A percentile compares a stretch with the other conserved stretches of the same genome.
Conservation (phyloP, 2,329 filamentous ascomycete species). For the Cladosporium austrohemisphaericum region DNA sequence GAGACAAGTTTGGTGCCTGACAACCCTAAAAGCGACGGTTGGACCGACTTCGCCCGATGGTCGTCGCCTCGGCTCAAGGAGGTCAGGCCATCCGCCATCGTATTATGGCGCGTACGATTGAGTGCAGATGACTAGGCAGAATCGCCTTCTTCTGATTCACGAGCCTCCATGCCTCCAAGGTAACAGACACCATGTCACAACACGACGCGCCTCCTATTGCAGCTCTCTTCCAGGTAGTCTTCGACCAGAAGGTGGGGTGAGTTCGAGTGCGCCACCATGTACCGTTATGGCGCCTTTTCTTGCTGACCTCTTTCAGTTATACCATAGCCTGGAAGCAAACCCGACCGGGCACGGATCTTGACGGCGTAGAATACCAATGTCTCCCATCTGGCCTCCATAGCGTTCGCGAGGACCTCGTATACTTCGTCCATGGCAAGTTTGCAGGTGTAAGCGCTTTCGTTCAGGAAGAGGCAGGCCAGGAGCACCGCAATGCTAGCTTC, state of each 20-base stretch:
- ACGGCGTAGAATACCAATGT: slow-evolving; percentile 91
- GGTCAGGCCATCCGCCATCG: too few species aligned
- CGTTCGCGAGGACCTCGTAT: slow-evolving; percentile 79
- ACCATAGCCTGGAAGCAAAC: slow-evolving; percentile 86
- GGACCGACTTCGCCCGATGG: slow-evolving; percentile 9
- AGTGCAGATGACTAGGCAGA: too few species aligned
- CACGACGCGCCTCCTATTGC: slow-evolving; percentile 28
- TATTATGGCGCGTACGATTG: too few species aligned
- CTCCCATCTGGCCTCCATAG: slow-evolving; percentile 90
- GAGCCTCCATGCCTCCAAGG: too few species aligned
- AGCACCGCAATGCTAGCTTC: slow-evolving; percentile 83
- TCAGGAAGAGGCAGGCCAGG: slow-evolving; percentile 74
- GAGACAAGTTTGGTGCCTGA: too few species aligned
- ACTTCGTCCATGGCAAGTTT: slow-evolving; percentile 78
- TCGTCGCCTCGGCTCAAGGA: slow-evolving; percentile 12
- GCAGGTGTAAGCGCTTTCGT: slow-evolving; percentile 90
- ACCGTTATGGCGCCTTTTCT: background rate
- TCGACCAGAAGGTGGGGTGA: slow-evolving; percentile 38
- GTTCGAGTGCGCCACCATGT: slow-evolving; percentile 16
- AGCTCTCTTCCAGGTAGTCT: slow-evolving; percentile 35
- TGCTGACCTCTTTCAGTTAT: slow-evolving; percentile 47
- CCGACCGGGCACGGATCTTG: slow-evolving; percentile 61
- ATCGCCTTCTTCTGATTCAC: too few species aligned
- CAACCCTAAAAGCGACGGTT: too few species aligned
- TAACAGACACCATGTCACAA: slow-evolving; percentile 8